Evolutionary conservation across 345 rosid genomes (phyloP).

Genomic region (Adansonia digitata): DNA sequence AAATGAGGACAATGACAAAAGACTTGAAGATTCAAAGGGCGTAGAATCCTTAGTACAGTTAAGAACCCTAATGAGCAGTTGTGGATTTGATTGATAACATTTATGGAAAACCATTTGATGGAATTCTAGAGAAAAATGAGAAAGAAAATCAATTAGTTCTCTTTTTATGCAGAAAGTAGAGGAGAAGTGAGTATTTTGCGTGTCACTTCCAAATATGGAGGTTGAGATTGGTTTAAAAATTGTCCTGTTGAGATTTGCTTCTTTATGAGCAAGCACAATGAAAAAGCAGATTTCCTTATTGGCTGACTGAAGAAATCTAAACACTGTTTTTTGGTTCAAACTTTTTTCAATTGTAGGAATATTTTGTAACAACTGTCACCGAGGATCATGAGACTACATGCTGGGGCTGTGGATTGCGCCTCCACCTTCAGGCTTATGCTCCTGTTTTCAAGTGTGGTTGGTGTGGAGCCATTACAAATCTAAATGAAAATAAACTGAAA

Average conservation of each 20-base stretch:
- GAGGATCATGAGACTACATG: constrained; percentile 63
- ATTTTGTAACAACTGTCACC: constrained; percentile 36
- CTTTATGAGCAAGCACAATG: not conserved
- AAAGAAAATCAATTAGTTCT: not conserved
- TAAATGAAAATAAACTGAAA: constrained; percentile 37
- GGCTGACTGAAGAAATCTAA: constrained; percentile 2
- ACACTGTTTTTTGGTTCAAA: not conserved
- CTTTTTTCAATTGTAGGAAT: constrained; percentile 33
- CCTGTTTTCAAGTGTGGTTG: constrained; percentile 84
- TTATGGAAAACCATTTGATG: not conserved
- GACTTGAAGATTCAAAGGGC: not conserved
- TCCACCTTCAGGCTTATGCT: constrained; percentile 58
- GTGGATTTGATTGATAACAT: not conserved
- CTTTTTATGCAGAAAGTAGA: too few relatives aligned
- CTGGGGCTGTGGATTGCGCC: constrained; percentile 94
- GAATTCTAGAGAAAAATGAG: not conserved
- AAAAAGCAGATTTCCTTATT: not conserved
- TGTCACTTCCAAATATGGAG: not conserved
- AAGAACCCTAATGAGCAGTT: not conserved
- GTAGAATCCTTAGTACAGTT: not conserved
- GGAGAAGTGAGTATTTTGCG: not conserved
- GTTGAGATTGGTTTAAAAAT: not conserved
- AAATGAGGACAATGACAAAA: not conserved
- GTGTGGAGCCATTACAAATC: constrained; percentile 93
- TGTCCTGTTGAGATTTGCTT: not conserved